These are phyloP conservation scores for Trichophyton benhamiae DNA, from an alignment of 2,329 filamentous ascomycete genomes.

Conservation along the genomic window DNA sequence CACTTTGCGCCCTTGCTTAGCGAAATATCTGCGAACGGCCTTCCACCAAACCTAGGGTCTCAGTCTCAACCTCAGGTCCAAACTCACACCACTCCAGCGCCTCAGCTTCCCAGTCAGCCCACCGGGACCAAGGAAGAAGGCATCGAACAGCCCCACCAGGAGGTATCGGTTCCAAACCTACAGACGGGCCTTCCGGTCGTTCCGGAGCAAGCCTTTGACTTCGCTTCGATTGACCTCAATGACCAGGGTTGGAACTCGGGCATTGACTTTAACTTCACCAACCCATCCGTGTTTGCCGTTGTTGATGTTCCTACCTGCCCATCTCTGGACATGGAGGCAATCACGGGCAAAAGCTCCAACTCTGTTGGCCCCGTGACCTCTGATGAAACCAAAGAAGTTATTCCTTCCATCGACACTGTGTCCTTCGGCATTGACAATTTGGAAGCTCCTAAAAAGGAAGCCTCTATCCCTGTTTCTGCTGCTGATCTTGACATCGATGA, in stretches of 20 bases:
- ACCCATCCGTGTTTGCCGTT: constrained; percentile 50
- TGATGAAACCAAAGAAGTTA: constrained; percentile 39
- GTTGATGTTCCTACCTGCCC: constrained; percentile 57
- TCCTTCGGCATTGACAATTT: constrained; percentile 15
- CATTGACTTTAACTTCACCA: constrained; percentile 34
- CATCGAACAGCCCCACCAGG: constrained; percentile 46
- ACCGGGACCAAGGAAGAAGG: constrained; percentile 52
- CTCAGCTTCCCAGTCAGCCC: constrained; percentile 31
- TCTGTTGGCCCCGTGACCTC: constrained; percentile 37
- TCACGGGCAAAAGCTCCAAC: constrained; percentile 60
- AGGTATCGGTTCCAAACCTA: constrained; percentile 47
- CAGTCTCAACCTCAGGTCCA: constrained; percentile 21
- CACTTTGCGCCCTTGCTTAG: constrained; percentile 74
- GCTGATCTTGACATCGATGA: constrained; percentile 44
- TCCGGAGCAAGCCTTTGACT: constrained; percentile 65
- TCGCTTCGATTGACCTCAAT: constrained; percentile 54
- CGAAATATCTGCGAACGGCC: constrained; percentile 51
- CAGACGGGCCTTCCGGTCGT: constrained; percentile 69
- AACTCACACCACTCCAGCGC: constrained; percentile 16
- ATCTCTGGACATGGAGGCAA: constrained; percentile 44
- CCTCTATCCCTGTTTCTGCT: constrained; percentile 16
- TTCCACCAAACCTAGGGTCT: constrained; percentile 27
- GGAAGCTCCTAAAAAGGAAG: constrained; percentile 3
- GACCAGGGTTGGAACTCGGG: constrained; percentile 34
- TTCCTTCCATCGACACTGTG: constrained; percentile 36